These are phyloP conservation scores for Stentor coeruleus DNA, from an alignment of 73 alveolate genomes.

Conservation along the genomic window DNA sequence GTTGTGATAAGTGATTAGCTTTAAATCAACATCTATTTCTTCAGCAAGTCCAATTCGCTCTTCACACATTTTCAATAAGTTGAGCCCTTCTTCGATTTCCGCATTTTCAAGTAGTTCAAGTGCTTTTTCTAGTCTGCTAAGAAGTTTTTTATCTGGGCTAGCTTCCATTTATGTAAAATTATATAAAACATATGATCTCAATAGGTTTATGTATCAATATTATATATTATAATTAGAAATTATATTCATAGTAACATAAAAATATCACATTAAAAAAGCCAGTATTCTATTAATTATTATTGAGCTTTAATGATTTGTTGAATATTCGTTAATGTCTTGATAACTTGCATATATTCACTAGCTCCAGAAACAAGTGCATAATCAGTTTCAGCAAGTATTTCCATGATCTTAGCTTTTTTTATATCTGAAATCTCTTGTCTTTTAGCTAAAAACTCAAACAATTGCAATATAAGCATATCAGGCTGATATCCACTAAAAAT, in stretches of 20 bases:
- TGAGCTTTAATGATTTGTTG: neutral
- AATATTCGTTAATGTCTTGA: neutral
- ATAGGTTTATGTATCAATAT: too few species aligned
- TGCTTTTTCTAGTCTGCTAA: neutral
- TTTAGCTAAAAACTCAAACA: conserved; percentile 49
- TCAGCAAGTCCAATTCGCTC: neutral
- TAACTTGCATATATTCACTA: neutral
- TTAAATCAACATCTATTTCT: neutral
- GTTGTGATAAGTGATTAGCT: neutral
- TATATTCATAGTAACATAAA: too few species aligned
- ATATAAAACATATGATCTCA: too few species aligned
- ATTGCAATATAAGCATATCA: conserved; percentile 52
- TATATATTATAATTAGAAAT: too few species aligned
- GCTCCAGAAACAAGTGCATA: conserved; percentile 24
- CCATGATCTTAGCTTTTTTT: conserved; percentile 49
- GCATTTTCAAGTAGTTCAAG: neutral
- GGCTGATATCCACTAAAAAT: conserved; percentile 72
- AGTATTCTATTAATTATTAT: neutral
- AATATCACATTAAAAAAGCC: too few species aligned
- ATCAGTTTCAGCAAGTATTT: conserved; percentile 50
- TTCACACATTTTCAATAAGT: neutral
- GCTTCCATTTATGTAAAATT: conserved; percentile 1
- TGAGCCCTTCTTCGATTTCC: neutral
- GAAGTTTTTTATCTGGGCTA: neutral
- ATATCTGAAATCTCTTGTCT: conserved; percentile 46